phyloP scores from a whole-genome alignment of 2,329 filamentous ascomycete genomes.

The Orbilia blumenaviensis region DNA sequence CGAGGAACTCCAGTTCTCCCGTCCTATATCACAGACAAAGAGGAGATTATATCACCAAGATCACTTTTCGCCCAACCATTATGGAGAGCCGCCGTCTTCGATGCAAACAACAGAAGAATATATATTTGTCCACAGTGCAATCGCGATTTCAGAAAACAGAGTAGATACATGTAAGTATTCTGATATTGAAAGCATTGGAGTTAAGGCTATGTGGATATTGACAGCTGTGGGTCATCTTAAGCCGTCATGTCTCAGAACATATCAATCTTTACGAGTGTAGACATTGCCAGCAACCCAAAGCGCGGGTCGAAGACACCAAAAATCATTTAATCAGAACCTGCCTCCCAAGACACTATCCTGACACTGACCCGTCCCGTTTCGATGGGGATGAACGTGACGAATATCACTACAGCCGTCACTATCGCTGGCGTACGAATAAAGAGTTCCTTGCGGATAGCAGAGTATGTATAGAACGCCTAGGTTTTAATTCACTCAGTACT shows the following conservation, averaged over 20 bases:
- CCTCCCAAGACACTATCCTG: constrained; percentile 37
- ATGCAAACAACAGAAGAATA: constrained; percentile 30
- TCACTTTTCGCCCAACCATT: constrained; percentile 28
- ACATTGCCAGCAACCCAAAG: constrained; percentile 39
- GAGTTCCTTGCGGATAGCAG: constrained; percentile 42
- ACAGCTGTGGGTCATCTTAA: not conserved
- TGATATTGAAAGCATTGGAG: not conserved
- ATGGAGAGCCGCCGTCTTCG: constrained; percentile 19
- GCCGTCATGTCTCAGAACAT: constrained; percentile 46
- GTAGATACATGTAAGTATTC: constrained; percentile 46
- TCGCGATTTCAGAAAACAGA: constrained; percentile 43
- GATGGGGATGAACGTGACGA: constrained; percentile 35
- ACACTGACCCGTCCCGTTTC: constrained; percentile 36
- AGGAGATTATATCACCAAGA: constrained; percentile 44
- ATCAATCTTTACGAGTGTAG: constrained; percentile 48
- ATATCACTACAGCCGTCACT: constrained; percentile 49
- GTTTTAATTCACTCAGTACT: not conserved
- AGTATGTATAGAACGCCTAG: not conserved
- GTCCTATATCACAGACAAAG: constrained; percentile 36
- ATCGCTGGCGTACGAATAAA: constrained; percentile 46
- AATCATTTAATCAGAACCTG: constrained; percentile 47
- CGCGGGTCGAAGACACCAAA: constrained; percentile 42
- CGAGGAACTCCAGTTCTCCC: constrained; percentile 19
- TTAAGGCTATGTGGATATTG: not conserved
- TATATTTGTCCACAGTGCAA: constrained; percentile 46